These are phyloP conservation scores for Leishmania turanica DNA, from an alignment of 208 protist species.

Conservation along the genomic window DNA sequence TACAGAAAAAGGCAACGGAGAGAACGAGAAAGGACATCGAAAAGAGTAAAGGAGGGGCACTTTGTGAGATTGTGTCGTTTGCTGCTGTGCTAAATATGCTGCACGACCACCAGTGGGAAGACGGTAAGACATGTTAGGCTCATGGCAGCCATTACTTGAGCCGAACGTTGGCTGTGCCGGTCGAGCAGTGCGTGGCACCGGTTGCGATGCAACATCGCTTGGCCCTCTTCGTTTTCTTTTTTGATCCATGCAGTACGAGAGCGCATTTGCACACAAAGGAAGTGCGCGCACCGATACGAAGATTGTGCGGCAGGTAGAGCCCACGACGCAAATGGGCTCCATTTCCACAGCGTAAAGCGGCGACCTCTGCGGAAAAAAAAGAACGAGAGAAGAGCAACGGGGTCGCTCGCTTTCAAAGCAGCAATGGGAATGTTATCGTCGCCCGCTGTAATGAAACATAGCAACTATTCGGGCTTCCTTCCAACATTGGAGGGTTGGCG, in stretches of 20 bases:
- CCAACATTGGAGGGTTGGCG: background rate
- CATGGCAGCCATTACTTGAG: background rate
- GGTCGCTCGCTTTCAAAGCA: background rate
- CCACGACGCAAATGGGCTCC: background rate
- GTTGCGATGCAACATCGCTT: background rate
- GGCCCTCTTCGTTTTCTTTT: background rate
- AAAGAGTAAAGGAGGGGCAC: background rate
- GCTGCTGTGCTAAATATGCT: background rate
- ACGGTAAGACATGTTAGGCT: background rate
- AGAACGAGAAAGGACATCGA: background rate
- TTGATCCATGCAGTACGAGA: background rate
- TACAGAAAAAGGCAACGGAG: background rate
- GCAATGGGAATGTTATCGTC: background rate
- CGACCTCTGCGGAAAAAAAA: background rate
- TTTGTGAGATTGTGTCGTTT: background rate
- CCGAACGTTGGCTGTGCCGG: background rate
- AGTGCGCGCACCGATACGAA: background rate
- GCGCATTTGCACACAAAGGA: background rate
- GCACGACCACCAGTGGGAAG: background rate
- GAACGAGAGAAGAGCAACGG: background rate
- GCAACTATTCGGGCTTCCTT: constrained; percentile 2
- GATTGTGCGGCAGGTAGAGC: background rate
- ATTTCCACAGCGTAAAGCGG: background rate
- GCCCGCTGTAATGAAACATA: background rate
- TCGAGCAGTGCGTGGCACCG: background rate